Base-by-base conservation (phyloP, 805 yeast species). In the Limtongozyma cylindracea region DNA sequence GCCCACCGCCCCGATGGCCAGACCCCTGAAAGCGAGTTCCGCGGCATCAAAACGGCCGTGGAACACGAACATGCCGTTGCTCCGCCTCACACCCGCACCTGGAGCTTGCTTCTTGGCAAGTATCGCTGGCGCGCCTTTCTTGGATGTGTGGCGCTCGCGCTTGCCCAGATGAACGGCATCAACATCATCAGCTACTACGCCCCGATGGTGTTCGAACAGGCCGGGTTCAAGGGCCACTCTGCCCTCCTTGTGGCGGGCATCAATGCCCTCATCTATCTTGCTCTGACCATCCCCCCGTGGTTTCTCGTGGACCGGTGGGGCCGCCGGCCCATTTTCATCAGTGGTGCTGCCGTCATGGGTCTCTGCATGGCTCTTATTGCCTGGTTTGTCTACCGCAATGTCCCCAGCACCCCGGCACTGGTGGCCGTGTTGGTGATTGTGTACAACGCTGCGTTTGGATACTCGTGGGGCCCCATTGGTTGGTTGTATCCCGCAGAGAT, bases 101-200 rank as follows among this genome's bases (percentile, higher is more conserved):
- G 59, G 51, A 39, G 35, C 15, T 47, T 46, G 27, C 39, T 56
- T 45, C 44, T 55, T 24, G 35, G 35, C 19, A 43, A 39, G 23
- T 53, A 58, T 32, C 27, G 15, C 15, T 9, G 10, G 20, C 39
- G 56, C 13, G 43, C 49, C 11, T 33, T 44, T 21, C 26, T 51
- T 26, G 57, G 47, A 11, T 51, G 58, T 27, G 45, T 52, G 11
- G 51, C 56, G 8, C 34, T 52, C 31, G 52, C 46, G 8, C 50
- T 50, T 37, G 57, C 58, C 11, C 58, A 52, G 27, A 46, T 52
- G 25, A 52, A 52, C 25, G 72, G 72, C 12, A 62, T 63, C 30
- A 64, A 64, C 32, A 49, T 63, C 24, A 56, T 64, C 19, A 51
- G 62, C 1, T 63, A 61, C 33, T 64, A 62, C 29, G 67, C 70